Evolutionary conservation across 495 filamentous ascomycete species (phyloP).

Genomic region (Xylaria longipes): DNA sequence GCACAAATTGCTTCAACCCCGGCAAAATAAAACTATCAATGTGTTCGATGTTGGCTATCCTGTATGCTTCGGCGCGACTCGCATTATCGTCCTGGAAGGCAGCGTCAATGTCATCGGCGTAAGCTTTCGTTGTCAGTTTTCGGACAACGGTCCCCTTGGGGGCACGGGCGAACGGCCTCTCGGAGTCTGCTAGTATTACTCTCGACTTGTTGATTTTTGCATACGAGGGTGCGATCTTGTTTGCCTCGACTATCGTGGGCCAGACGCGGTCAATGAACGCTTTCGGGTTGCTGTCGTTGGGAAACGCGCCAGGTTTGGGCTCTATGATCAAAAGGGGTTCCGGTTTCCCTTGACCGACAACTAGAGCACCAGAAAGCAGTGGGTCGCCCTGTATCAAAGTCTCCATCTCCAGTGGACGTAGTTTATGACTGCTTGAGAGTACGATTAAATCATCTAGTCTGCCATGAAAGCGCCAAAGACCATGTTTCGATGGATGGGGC

Average conservation of each 20-base stretch:
- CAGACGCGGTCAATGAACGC: neutral
- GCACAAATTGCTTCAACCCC: neutral
- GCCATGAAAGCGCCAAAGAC: constrained; percentile 1
- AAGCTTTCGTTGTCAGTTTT: neutral
- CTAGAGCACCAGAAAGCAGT: neutral
- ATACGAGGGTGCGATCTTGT: neutral
- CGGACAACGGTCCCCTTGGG: neutral
- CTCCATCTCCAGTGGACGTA: neutral
- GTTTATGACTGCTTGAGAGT: neutral
- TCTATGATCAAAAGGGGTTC: neutral
- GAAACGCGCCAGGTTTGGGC: neutral
- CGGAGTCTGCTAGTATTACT: neutral
- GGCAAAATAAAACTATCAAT: neutral
- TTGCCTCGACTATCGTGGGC: neutral
- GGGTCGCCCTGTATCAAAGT: neutral
- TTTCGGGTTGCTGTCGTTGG: neutral
- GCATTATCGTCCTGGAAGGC: neutral
- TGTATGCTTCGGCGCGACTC: neutral
- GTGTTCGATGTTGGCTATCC: neutral
- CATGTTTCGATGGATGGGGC: neutral
- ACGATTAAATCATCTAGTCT: neutral
- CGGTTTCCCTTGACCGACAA: neutral
- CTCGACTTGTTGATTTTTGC: neutral
- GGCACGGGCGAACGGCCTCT: neutral
- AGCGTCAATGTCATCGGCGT: neutral